Evolutionary conservation across 345 rosid species (phyloP).

Genomic region (Triadica sebifera): DNA sequence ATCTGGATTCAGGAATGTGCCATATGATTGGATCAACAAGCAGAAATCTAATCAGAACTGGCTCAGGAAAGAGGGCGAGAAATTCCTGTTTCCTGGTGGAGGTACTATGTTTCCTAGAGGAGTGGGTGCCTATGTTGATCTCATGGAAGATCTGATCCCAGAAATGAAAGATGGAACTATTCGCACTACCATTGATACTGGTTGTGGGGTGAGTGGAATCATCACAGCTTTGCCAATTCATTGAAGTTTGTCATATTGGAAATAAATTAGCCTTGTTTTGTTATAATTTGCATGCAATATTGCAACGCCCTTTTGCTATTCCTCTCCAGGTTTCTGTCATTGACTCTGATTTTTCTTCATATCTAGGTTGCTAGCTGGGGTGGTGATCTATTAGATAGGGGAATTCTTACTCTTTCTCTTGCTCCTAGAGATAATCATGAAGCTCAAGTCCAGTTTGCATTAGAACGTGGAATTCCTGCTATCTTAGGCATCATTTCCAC

Average conservation of each 20-base stretch:
- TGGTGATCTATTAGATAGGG: conserved; percentile 89
- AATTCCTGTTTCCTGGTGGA: conserved; percentile 92
- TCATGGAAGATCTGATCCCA: conserved; percentile 93
- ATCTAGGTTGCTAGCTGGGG: conserved; percentile 99
- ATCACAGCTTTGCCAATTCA: not conserved
- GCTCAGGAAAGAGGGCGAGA: conserved; percentile 89
- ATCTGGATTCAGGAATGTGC: conserved; percentile 75
- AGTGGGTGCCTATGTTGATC: conserved; percentile 89
- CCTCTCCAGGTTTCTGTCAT: not conserved
- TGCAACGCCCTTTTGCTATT: not conserved
- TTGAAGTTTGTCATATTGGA: not conserved
- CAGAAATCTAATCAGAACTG: conserved; percentile 96
- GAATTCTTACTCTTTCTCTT: conserved; percentile 84
- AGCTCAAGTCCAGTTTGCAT: conserved; percentile 97
- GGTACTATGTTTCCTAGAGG: conserved; percentile 98
- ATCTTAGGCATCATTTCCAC: conserved; percentile 95
- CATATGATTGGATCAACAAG: conserved; percentile 96
- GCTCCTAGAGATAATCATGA: conserved; percentile 99
- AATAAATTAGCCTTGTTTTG: not conserved
- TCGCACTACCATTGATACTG: conserved; percentile 94
- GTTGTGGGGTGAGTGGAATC: conserved; percentile 77
- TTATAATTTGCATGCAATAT: not conserved
- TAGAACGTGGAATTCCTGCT: conserved; percentile 98
- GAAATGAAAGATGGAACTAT: conserved; percentile 89
- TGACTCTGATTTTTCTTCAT: conserved; percentile 8